Percentiles rank a stretch among this genome's conserved stretches.
Conservation (phyloP, 352 stramenopile species). For the Elongisporangium undulatum region DNA sequence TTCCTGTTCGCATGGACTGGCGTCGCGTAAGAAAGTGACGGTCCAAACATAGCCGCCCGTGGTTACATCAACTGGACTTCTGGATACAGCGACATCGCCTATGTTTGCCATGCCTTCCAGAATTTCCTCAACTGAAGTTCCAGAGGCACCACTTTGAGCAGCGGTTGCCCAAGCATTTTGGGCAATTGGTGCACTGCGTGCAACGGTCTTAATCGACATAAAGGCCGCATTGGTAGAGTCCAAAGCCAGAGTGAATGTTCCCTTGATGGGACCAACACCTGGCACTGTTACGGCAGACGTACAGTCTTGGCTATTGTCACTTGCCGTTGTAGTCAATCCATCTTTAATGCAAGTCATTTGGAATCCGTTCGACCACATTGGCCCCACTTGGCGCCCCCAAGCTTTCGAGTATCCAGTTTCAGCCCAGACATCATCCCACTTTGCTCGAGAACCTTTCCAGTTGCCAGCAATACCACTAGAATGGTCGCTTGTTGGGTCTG, state of each 20-base stretch:
- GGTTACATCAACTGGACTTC: constrained; percentile 73
- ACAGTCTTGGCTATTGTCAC: constrained; percentile 51
- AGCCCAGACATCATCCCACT: constrained; percentile 89
- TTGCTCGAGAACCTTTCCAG: constrained; percentile 81
- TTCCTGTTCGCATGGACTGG: constrained; percentile 55
- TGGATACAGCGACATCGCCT: constrained; percentile 90
- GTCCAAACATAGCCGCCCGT: constrained; percentile 95
- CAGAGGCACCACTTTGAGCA: constrained; percentile 86
- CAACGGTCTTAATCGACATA: constrained; percentile 59
- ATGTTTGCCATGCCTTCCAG: constrained; percentile 93
- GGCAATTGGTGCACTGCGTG: constrained; percentile 76
- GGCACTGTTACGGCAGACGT: constrained; percentile 9
- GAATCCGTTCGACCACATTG: constrained; percentile 48
- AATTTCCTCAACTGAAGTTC: constrained; percentile 94
- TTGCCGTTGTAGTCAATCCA: constrained; percentile 57
- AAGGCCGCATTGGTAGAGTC: constrained; percentile 67
- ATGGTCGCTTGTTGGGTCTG: constrained; percentile 89
- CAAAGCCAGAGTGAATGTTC: constrained; percentile 88
- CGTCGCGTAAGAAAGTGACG: constrained; percentile 92
- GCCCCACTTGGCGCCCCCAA: constrained; percentile 95
- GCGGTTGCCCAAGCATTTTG: constrained; percentile 92
- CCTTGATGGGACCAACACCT: constrained; percentile 86
- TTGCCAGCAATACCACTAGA: constrained; percentile 84
- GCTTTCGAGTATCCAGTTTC: constrained; percentile 92
- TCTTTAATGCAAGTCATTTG: constrained; percentile 53